Conservation (phyloP, 148 eudicot species). For the Amaranthus palmeri region DNA sequence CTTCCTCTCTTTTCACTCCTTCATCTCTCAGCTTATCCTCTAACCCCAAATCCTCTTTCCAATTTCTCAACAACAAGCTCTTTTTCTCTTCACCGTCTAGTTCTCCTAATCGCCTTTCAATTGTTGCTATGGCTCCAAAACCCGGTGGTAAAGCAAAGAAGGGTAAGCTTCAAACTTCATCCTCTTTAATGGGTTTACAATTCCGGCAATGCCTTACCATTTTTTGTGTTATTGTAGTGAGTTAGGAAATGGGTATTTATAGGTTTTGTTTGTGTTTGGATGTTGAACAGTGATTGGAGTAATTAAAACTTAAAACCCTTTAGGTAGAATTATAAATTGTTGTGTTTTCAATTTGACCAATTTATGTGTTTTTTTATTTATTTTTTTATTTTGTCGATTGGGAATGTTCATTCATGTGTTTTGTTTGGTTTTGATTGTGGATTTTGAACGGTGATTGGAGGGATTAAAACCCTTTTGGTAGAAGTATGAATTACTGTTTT, state of each 20-base stretch:
- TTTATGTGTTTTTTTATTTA: neutral
- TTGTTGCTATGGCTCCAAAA: slow-evolving; percentile 74
- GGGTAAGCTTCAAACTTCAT: slow-evolving; percentile 28
- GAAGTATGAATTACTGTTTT: too few species aligned
- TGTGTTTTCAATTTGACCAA: neutral
- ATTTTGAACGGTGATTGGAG: slow-evolving; percentile 62
- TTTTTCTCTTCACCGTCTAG: slow-evolving; percentile 13
- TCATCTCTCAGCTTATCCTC: slow-evolving; percentile 28
- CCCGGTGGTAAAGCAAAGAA: slow-evolving; percentile 71
- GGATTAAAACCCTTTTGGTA: slow-evolving; percentile 34
- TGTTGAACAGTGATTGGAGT: neutral
- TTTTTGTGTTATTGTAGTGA: neutral
- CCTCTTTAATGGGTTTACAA: neutral
- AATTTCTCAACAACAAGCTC: slow-evolving; percentile 25
- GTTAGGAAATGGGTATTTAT: neutral
- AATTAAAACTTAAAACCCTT: too few species aligned
- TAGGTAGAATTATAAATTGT: neutral
- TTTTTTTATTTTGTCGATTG: too few species aligned
- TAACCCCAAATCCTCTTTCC: slow-evolving; percentile 27
- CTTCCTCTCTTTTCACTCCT: slow-evolving; percentile 26
- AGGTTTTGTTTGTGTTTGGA: neutral
- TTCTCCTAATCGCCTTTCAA: slow-evolving; percentile 37
- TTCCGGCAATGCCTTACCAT: neutral
- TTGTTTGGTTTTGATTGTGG: neutral
- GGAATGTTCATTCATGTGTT: neutral